Percentiles rank a stretch among this genome's conserved stretches.
Conservation (phyloP, 1,284 basidiomycete genomes). For the Tetrapyrgos nigripes region DNA sequence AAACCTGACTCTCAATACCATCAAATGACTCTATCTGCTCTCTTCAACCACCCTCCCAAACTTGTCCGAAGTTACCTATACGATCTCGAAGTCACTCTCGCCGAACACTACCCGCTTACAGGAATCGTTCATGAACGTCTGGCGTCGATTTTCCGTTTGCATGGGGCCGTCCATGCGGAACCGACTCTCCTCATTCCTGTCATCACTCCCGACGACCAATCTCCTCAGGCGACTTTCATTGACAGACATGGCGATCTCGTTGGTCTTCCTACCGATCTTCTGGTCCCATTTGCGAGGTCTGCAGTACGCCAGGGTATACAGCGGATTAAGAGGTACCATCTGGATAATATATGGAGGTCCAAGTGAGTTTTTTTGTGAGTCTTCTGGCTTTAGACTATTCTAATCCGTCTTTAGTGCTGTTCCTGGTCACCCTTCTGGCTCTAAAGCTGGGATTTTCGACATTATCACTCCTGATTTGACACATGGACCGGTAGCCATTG, state of each 20-base stretch:
- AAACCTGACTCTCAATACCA: slow-evolving; percentile 78
- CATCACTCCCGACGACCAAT: slow-evolving; percentile 59
- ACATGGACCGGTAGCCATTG: slow-evolving; percentile 67
- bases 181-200: slow-evolving; percentile 85
- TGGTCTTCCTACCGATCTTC: slow-evolving; percentile 77
- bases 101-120: slow-evolving; percentile 78
- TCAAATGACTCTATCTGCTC: slow-evolving; percentile 70
- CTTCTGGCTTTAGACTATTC: neutral
- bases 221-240: slow-evolving; percentile 76
- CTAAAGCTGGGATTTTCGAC: slow-evolving; percentile 79
- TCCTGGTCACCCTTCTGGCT: slow-evolving; percentile 72
- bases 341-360: slow-evolving; percentile 74
- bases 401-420: slow-evolving; percentile 49
- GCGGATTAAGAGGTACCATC: slow-evolving; percentile 91
- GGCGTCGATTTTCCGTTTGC: slow-evolving; percentile 80
- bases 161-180: slow-evolving; percentile 89
- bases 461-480: slow-evolving; percentile 77
- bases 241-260: slow-evolving; percentile 86
- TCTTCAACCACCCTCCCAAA: slow-evolving; percentile 75
- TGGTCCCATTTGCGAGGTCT: slow-evolving; percentile 86
- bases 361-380: slow-evolving; percentile 48
- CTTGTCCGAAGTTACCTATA: slow-evolving; percentile 81
- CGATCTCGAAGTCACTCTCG: slow-evolving; percentile 72
- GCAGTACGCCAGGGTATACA: slow-evolving; percentile 78
- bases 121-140: slow-evolving; percentile 82